Conservation (phyloP, 805 yeast species). For the Saturnispora dispora region DNA sequence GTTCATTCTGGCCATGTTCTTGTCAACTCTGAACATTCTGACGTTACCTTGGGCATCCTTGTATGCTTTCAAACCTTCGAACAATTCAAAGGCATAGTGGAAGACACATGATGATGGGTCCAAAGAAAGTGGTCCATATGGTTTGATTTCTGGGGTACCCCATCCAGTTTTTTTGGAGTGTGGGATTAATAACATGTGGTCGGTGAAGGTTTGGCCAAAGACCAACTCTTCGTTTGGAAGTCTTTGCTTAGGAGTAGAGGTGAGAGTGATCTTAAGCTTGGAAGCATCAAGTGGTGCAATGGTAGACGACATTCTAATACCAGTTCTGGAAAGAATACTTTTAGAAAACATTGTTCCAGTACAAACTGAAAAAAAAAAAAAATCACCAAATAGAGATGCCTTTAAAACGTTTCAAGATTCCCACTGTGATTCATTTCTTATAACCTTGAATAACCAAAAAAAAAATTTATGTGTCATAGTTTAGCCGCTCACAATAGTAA, state of each 20-base stretch:
- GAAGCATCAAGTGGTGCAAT: constrained; percentile 41
- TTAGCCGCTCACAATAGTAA: background rate
- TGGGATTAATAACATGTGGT: constrained; percentile 80
- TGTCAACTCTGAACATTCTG: constrained; percentile 84
- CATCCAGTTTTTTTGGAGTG: constrained; percentile 78
- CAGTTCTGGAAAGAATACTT: constrained; percentile 1
- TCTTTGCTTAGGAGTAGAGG: constrained; percentile 41
- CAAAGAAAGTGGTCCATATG: constrained; percentile 64
- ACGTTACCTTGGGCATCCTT: constrained; percentile 51
- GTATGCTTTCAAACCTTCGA: constrained; percentile 96
- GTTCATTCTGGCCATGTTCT: constrained; percentile 88
- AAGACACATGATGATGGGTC: constrained; percentile 89
- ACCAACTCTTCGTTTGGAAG: constrained; percentile 54
- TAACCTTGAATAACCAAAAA: background rate
- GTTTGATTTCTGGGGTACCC: constrained; percentile 81
- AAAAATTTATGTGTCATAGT: background rate
- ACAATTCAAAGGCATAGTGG: constrained; percentile 91
- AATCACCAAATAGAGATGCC: background rate
- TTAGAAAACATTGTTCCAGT: background rate
- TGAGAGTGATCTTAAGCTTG: constrained; percentile 40
- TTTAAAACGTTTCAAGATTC: background rate
- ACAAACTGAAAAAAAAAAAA: background rate
- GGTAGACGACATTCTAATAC: constrained; percentile 8
- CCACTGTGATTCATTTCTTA: background rate
- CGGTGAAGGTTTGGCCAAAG: constrained; percentile 72